Evolutionary conservation across 345 rosid genomes (phyloP).

Genomic region (Bretschneidera sinensis): DNA sequence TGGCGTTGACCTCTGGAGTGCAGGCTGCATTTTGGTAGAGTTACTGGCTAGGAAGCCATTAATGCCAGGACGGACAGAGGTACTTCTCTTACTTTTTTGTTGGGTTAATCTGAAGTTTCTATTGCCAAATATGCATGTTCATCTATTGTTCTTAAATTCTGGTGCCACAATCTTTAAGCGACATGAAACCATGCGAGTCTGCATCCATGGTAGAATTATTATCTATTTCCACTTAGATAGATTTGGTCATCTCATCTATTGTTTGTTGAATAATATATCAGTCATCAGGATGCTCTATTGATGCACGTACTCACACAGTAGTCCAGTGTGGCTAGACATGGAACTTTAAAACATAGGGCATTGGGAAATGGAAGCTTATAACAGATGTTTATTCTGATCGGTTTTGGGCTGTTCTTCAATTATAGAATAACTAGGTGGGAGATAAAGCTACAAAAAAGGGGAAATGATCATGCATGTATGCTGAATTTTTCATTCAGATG

Average conservation of each 20-base stretch:
- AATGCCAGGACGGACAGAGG: conserved; percentile 94
- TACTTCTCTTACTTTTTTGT: conserved; percentile 20
- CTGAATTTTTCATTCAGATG: not conserved
- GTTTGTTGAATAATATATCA: too few species aligned
- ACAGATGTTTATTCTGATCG: not conserved
- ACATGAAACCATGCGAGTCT: not conserved
- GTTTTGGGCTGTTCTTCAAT: not conserved
- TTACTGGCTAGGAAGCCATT: conserved; percentile 81
- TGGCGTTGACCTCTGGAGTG: conserved; percentile 94
- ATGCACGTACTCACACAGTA: not conserved
- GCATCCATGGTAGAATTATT: not conserved
- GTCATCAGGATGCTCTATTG: not conserved
- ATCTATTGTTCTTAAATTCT: conserved; percentile 2
- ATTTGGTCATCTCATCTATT: not conserved
- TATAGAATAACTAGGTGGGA: not conserved
- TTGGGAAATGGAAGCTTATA: not conserved
- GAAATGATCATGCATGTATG: not conserved
- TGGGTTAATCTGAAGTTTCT: not conserved
- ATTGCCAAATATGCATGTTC: not conserved
- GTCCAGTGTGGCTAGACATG: not conserved
- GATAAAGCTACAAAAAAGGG: too few species aligned
- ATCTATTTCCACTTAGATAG: not conserved
- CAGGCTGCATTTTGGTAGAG: conserved; percentile 92
- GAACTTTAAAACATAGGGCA: not conserved
- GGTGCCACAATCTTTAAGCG: conserved; percentile 3